Percentiles rank a stretch among this genome's conserved stretches.
phyloP scores from a whole-genome alignment of 177 flowering plant genomes.

The Vitis hybrid region DNA sequence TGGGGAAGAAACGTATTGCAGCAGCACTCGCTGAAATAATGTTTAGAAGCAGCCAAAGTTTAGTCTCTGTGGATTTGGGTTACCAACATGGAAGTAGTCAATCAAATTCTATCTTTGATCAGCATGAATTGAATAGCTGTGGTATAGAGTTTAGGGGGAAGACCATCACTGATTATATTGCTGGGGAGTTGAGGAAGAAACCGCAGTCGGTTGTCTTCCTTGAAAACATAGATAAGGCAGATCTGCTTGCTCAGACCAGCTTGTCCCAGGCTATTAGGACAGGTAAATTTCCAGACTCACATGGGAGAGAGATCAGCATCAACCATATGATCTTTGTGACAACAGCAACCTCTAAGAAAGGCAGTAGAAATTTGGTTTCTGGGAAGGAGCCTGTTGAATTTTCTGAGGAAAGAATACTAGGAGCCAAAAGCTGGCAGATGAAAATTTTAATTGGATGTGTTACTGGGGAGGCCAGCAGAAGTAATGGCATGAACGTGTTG shows the following conservation, averaged over 20 bases:
- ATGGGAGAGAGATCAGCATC: conserved; percentile 51
- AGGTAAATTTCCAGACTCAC: conserved; percentile 57
- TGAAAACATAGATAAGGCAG: conserved; percentile 61
- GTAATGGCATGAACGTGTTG: conserved; percentile 15
- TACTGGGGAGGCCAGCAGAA: conserved; percentile 7
- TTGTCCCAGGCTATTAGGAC: conserved; percentile 55
- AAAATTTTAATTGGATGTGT: conserved; percentile 28
- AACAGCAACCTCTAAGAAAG: conserved; percentile 27
- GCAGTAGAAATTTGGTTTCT: conserved; percentile 2
- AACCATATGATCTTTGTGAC: conserved; percentile 42
- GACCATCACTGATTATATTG: conserved; percentile 51
- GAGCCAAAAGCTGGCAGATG: conserved; percentile 45
- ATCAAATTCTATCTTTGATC: conserved; percentile 23
- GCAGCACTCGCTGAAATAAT: conserved; percentile 53
- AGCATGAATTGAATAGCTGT: conserved; percentile 24
- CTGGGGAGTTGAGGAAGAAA: conserved; percentile 44
- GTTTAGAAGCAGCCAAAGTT: conserved; percentile 36
- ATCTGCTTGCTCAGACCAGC: conserved; percentile 43
- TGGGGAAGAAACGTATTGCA: conserved; percentile 54
- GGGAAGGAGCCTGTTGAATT: conserved; percentile 14
- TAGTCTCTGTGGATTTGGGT: conserved; percentile 47
- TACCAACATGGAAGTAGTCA: conserved; percentile 20
- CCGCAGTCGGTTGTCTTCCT: conserved; percentile 57
- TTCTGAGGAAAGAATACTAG: conserved; percentile 42
- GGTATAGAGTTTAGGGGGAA: conserved; percentile 43